Evolutionary conservation across 352 stramenopile species (phyloP).

Genomic region (Phytophthora cajani): DNA sequence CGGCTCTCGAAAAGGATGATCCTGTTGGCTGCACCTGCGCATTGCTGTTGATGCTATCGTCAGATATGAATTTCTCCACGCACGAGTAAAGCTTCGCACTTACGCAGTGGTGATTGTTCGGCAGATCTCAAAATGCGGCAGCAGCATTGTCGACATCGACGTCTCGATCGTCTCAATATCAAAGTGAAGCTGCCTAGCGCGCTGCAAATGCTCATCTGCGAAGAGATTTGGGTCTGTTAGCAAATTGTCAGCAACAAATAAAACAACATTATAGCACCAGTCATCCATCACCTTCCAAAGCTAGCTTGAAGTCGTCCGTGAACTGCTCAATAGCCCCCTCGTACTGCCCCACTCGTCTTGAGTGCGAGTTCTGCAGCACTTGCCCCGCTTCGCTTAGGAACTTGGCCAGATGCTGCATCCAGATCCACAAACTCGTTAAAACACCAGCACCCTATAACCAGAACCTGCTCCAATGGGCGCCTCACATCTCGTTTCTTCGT

Average conservation of each 20-base stretch:
- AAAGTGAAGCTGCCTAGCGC: conserved; percentile 45
- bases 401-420: conserved; percentile 20
- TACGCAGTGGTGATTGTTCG: conserved; percentile 65
- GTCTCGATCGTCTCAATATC: conserved; percentile 54
- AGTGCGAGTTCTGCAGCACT: conserved; percentile 51
- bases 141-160: conserved; percentile 57
- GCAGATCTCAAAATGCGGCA: conserved; percentile 63
- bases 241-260: background rate
- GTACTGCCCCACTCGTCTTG: conserved; percentile 34
- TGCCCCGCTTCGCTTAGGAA: conserved; percentile 47
- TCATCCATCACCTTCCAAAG: conserved; percentile 34
- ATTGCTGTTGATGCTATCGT: conserved; percentile 35
- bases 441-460: background rate
- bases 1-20: conserved; percentile 27
- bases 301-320: conserved; percentile 35
- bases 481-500: conserved; percentile 34
- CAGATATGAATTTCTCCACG: background rate
- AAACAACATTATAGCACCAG: background rate
- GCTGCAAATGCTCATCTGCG: conserved; percentile 42
- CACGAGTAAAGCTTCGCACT: background rate
- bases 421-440: background rate
- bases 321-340: conserved; percentile 41
- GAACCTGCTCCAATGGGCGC: background rate
- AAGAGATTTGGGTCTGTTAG: background rate
- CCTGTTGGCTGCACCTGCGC: conserved; percentile 39